These are phyloP conservation scores for Aspergillus sp. DNA, from an alignment of 2,329 filamentous ascomycete species.

Conservation along the genomic window DNA sequence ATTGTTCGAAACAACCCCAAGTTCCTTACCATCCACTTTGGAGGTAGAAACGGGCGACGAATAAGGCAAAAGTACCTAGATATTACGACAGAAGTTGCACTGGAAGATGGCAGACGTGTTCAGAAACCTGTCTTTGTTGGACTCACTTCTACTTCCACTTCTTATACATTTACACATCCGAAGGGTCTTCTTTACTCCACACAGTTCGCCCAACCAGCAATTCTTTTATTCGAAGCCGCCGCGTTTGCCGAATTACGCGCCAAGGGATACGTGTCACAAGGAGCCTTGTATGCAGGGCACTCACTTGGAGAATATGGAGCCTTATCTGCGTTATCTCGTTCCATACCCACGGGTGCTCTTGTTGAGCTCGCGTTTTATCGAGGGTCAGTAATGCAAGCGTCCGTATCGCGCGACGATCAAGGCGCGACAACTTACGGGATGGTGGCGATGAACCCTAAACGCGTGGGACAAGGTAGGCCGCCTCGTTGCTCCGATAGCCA, in stretches of 20 bases:
- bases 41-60: conserved; percentile 87
- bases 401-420: conserved; percentile 85
- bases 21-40: conserved; percentile 94
- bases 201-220: conserved; percentile 92
- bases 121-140: conserved; percentile 95
- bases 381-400: conserved; percentile 96
- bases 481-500: background rate
- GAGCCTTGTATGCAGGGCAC: conserved; percentile 94
- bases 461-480: conserved; percentile 17
- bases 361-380: conserved; percentile 98
- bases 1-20: conserved; percentile 99
- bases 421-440: conserved; percentile 63
- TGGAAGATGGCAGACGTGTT: conserved; percentile 65
- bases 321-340: conserved; percentile 86
- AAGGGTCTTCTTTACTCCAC: conserved; percentile 90
- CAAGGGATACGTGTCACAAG: conserved; percentile 86
- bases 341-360: conserved; percentile 93
- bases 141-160: conserved; percentile 72
- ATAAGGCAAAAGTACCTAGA: conserved; percentile 98
- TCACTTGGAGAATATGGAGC: conserved; percentile 96
- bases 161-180: conserved; percentile 94
- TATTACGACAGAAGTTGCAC: conserved; percentile 54
- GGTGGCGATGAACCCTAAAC: conserved; percentile 20
- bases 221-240: conserved; percentile 98
- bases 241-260: conserved; percentile 97